These are phyloP conservation scores for Teunomyces panamensis DNA, from an alignment of 805 yeast genomes.

Conservation along the genomic window DNA sequence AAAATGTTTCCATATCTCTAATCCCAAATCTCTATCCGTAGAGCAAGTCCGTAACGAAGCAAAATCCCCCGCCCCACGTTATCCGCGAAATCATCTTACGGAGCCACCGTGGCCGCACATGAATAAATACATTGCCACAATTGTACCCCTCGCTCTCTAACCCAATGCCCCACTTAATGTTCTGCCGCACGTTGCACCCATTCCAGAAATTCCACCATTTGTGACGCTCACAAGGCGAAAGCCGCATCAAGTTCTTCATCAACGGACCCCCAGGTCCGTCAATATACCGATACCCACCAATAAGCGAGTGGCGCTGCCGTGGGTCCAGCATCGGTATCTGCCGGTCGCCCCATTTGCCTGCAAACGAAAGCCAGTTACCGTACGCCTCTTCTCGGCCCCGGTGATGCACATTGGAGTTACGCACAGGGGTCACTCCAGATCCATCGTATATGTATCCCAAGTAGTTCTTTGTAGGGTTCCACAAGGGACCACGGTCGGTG, in stretches of 20 bases:
- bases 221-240: slow-evolving; percentile 72
- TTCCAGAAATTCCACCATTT: slow-evolving; percentile 93
- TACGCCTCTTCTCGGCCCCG: slow-evolving; percentile 51
- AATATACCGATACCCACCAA: slow-evolving; percentile 80
- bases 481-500: slow-evolving; percentile 90
- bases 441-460: slow-evolving; percentile 82
- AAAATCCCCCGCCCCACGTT: slow-evolving; percentile 63
- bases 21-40: slow-evolving; percentile 33
- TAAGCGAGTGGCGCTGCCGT: slow-evolving; percentile 82
- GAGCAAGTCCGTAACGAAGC: slow-evolving; percentile 50
- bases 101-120: slow-evolving; percentile 51
- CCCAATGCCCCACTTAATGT: slow-evolving; percentile 81
- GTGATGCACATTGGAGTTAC: slow-evolving; percentile 41
- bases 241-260: slow-evolving; percentile 66
- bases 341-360: slow-evolving; percentile 91
- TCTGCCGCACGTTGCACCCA: slow-evolving; percentile 75
- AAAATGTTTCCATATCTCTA: not conserved
- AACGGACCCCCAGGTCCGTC: slow-evolving; percentile 95
- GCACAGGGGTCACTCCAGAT: slow-evolving; percentile 39
- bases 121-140: slow-evolving; percentile 65
- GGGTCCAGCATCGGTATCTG: slow-evolving; percentile 64
- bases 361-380: slow-evolving; percentile 75
- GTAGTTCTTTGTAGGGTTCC: slow-evolving; percentile 88
- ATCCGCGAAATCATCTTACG: slow-evolving; percentile 45
- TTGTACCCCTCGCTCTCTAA: slow-evolving; percentile 82